Evolutionary conservation across 331 rosid species (phyloP).

Genomic region (Dryas integrifolia): DNA sequence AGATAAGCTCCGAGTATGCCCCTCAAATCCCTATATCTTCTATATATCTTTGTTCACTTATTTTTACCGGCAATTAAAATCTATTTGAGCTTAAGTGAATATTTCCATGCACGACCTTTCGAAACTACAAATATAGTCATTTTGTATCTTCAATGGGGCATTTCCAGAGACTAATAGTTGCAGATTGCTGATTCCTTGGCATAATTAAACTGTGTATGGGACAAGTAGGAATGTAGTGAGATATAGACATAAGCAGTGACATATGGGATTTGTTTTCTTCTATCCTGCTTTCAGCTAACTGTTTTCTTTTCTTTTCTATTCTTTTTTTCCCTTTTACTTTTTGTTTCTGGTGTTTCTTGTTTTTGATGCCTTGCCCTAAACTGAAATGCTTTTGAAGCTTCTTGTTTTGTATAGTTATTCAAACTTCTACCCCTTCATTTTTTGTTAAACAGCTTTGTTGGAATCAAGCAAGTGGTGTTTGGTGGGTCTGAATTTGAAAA

Average conservation of each 20-base stretch:
- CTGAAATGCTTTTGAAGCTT: background rate
- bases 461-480: conserved; percentile 75
- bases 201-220: background rate
- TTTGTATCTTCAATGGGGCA: background rate
- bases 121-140: background rate
- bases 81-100: background rate
- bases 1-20: conserved; percentile 89
- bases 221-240: conserved; percentile 4
- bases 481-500: conserved; percentile 81
- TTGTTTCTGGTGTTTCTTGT: background rate
- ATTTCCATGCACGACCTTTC: background rate
- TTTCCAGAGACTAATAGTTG: background rate
- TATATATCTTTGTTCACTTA: background rate
- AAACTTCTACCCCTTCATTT: background rate
- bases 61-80: background rate
- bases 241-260: background rate
- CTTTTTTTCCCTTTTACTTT: too few species aligned
- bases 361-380: background rate
- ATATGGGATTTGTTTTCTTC: background rate
- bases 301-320: too few species aligned
- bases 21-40: conserved; percentile 4
- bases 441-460: conserved; percentile 53
- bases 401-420: conserved; percentile 4
- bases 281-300: background rate
- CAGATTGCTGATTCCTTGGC: background rate